Evolutionary conservation across 2,329 filamentous ascomycete genomes (phyloP), one percentile per base, ranked within the genome.

Genomic region (Ophiostoma pallidulum): DNA sequence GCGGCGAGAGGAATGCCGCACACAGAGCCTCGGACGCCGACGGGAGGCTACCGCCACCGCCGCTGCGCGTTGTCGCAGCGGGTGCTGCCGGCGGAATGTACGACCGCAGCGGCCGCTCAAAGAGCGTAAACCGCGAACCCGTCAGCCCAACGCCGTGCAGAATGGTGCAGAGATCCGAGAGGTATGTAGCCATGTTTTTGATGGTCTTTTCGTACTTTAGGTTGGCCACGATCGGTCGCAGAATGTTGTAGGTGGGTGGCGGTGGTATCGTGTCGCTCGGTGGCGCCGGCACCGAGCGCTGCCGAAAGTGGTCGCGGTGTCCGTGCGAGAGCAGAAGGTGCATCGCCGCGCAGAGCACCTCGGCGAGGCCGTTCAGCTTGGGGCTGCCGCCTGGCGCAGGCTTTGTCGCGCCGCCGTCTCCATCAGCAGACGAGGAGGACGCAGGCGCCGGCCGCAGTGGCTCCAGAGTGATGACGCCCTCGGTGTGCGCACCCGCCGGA

Each of bases 291-390:
- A 81, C 76, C 1, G 82, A 84, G 46, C 89, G 78, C 37, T 76
- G 75, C 33, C 79, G 70, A 51, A 87, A 77, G 54, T 83, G 53
- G 4, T 53, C 42, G 16, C 53, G 78, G 62, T 97, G 91, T 2
- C 86, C 80, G 54, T 90, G 82, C 41, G 77, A 78, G 8, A 97
- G 77, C 2, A 96, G 72, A 19, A 96, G 73, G 35, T 87, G 81
- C 4, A 95, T 72, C 0, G 78, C 74, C 42, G 85, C 69, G 3
- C 78, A 75, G 24, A 88, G 70, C 7, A 74, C 72, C 59, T 89
- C 75, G 2, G 88, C 84, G 20, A 85, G 61, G 22, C 36, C 36
- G 35, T 39, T 24, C 12, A 45, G 36, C 8, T 31, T 7, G 12
- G 49, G 24, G 18, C 12, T 37, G 19, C 24, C 22, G 19, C 35